phyloP scores from a whole-genome alignment of 108 stramenopile species.

The Skeletonema potamos region DNA sequence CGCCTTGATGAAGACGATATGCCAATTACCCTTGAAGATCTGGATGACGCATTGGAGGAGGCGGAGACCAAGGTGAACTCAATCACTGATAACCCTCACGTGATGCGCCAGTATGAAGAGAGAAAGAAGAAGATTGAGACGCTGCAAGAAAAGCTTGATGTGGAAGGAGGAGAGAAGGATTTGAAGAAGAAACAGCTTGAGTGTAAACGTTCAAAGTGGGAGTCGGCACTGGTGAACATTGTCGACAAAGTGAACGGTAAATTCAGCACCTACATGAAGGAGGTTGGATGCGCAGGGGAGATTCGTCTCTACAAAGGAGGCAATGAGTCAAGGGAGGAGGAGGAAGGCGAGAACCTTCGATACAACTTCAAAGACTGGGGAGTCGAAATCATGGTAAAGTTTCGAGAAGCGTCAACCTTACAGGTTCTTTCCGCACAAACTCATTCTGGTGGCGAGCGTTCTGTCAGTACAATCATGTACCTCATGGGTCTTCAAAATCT shows the following conservation, averaged over 20 bases:
- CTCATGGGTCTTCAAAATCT: constrained; percentile 97
- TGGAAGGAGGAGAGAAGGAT: constrained; percentile 41
- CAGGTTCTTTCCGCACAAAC: constrained; percentile 80
- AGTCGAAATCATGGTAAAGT: constrained; percentile 87
- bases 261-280: constrained; percentile 82
- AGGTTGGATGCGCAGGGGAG: constrained; percentile 81
- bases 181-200: constrained; percentile 52
- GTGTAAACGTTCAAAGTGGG: constrained; percentile 53
- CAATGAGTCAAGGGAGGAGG: constrained; percentile 18
- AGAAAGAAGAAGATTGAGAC: constrained; percentile 60
- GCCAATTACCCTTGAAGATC: constrained; percentile 10
- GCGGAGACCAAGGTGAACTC: constrained; percentile 52
- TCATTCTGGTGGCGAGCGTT: constrained; percentile 96
- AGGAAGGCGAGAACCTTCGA: constrained; percentile 25
- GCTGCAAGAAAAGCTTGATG: constrained; percentile 53
- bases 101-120: constrained; percentile 62
- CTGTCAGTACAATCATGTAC: constrained; percentile 95
- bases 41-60: constrained; percentile 66
- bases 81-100: constrained; percentile 68
- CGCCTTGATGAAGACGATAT: constrained; percentile 24
- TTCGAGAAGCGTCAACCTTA: constrained; percentile 70
- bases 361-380: constrained; percentile 83
- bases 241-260: constrained; percentile 52
- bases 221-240: constrained; percentile 46
- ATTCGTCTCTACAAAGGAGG: constrained; percentile 62